Evolutionary conservation across 108 stramenopile genomes (phyloP).

Genomic region (Cyclotella cryptica): DNA sequence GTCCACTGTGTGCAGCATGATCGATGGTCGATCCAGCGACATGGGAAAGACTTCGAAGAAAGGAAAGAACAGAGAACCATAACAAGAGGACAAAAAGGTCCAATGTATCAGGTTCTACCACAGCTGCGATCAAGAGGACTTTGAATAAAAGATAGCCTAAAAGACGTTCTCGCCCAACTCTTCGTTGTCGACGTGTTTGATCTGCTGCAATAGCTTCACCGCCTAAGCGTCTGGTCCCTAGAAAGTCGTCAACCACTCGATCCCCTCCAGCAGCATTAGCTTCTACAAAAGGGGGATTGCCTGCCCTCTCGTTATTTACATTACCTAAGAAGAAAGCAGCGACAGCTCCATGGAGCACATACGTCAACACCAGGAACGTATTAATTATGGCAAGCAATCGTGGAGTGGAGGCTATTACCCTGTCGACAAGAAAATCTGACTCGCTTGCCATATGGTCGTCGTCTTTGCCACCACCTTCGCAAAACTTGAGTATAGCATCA

Average conservation of each 20-base stretch:
- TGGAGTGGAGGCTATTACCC: constrained; percentile 72
- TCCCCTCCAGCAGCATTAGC: not conserved
- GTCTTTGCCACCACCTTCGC: not conserved
- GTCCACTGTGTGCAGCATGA: constrained; percentile 60
- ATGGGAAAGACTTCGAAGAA: constrained; percentile 66
- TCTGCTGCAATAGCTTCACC: not conserved
- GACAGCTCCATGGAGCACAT: constrained; percentile 67
- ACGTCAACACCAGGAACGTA: constrained; percentile 65
- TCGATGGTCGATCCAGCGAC: constrained; percentile 60
- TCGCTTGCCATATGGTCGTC: not conserved
- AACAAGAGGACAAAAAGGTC: constrained; percentile 71
- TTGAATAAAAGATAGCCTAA: constrained; percentile 80
- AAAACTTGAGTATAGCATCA: not conserved
- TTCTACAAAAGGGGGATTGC: not conserved
- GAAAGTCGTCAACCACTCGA: not conserved
- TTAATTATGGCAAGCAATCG: constrained; percentile 76
- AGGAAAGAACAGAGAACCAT: constrained; percentile 78
- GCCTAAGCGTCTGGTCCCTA: not conserved
- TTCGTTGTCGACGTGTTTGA: constrained; percentile 22
- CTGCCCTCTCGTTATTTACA: not conserved
- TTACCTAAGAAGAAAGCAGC: constrained; percentile 75
- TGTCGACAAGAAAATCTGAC: constrained; percentile 50
- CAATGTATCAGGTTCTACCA: constrained; percentile 69
- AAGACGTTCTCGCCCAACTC: constrained; percentile 61
- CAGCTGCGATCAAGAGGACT: constrained; percentile 72